A percentile compares a stretch with the other conserved stretches of the same genome.
phyloP scores from a whole-genome alignment of 345 rosid species.

The Brassica rapa region DNA sequence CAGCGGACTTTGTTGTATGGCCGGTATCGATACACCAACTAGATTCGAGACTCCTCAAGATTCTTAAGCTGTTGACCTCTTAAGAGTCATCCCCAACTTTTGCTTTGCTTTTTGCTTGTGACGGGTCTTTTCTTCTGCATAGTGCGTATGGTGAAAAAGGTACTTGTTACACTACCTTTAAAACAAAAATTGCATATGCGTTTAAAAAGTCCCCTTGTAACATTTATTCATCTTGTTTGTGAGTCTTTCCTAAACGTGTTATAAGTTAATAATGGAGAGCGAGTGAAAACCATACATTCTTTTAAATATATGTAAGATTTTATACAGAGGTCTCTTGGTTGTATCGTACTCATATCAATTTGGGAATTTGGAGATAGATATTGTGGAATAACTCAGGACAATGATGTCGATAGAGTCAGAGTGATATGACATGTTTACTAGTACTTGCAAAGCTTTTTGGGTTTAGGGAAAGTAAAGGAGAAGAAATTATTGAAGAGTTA shows the following conservation, averaged over 20 bases:
- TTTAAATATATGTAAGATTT: slow-evolving; percentile 3
- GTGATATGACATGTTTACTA: slow-evolving; percentile 15
- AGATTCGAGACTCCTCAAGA: slow-evolving; percentile 97
- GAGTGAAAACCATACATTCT: slow-evolving; percentile 4
- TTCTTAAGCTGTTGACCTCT: slow-evolving; percentile 48
- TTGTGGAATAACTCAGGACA: slow-evolving; percentile 22
- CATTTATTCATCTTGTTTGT: slow-evolving; percentile 40
- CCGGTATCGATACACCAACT: slow-evolving; percentile 93
- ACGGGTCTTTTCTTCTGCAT: slow-evolving; percentile 32
- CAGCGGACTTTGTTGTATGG: slow-evolving; percentile 96
- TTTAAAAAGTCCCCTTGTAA: slow-evolving; percentile 35
- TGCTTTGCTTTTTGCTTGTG: slow-evolving; percentile 37
- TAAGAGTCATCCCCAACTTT: slow-evolving; percentile 31
- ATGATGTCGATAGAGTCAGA: slow-evolving; percentile 26
- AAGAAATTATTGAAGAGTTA: neutral
- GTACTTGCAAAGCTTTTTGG: neutral
- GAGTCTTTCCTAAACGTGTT: slow-evolving; percentile 32
- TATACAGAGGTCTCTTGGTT: neutral
- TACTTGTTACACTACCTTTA: slow-evolving; percentile 32
- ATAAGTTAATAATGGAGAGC: slow-evolving; percentile 38
- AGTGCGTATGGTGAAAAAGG: slow-evolving; percentile 33
- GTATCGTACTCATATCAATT: slow-evolving; percentile 16
- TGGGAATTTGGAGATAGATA: slow-evolving; percentile 33
- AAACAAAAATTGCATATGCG: slow-evolving; percentile 36
- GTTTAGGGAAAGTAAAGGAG: neutral